Evolutionary conservation across 225 moss, liverwort and hornwort genomes (phyloP), one percentile per base, ranked within the genome.

Genomic region (Straminergon stramineum): DNA sequence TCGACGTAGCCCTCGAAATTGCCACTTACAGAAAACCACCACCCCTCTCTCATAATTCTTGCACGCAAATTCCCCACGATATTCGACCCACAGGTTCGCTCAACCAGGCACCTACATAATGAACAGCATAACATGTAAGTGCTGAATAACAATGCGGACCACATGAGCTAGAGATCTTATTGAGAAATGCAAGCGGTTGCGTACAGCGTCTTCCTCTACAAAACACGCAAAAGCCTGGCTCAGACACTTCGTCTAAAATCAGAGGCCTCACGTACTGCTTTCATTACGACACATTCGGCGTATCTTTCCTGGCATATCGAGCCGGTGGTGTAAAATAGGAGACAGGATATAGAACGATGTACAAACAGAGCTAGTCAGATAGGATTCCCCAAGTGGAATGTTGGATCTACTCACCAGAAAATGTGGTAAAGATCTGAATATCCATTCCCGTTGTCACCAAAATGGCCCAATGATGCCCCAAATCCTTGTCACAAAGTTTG

Each of bases 41-140:
- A 86, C 86, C 65, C 87, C 62, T 89, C 91, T 84, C 87, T 90
- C 91, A 92, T 91, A 31, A 70, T 81, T 90, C 89, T 87, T 79
- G 84, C 69, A 53, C 35, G 32, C 87, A 57, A 75, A 73, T 67
- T 61, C 68, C 66, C 45, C 63, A 31, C 26, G 43, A 57, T 69
- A 56, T 43, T 87, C 53, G 15, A 87, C 67, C 45, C 82, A 82
- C 67, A 77, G 53, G 68, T 31, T 78, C 80, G 34, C 65, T 41
- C 65, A 84, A 22, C 45, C 83, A 73, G 20, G 82, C 84, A 84
- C 75, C 88, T 88, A 53, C 68, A 89, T 56, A 68, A 87, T 22
- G 75, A 55, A 24, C 76, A 60, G 75, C 55, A 56, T 21, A 85
- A 66, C 60, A 61, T 67, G 43, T 67, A 61, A 75, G 76, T 53